phyloP scores from a whole-genome alignment of 1,284 basidiomycete genomes.

The Schizophyllum amplum region DNA sequence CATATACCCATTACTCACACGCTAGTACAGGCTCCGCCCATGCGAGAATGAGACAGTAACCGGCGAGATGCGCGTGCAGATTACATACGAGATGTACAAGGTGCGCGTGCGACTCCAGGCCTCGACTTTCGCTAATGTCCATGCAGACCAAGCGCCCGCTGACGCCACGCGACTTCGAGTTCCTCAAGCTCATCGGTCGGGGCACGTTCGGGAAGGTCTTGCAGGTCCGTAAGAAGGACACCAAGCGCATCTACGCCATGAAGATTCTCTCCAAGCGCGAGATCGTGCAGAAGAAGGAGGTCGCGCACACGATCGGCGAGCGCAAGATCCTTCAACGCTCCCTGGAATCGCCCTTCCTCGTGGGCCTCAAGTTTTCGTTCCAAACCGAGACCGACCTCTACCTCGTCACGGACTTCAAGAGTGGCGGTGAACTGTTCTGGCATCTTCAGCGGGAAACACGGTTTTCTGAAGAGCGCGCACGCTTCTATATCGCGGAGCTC shows the following conservation, averaged over 20 bases:
- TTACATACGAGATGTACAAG: constrained; percentile 88
- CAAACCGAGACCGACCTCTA: constrained; percentile 96
- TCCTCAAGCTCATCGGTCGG: constrained; percentile 96
- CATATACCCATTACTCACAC: background rate
- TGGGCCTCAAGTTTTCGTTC: constrained; percentile 98
- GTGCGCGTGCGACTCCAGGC: constrained; percentile 55
- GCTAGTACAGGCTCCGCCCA: constrained; percentile 53
- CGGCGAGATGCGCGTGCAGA: constrained; percentile 92
- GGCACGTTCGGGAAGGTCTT: constrained; percentile 99
- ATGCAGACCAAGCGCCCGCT: constrained; percentile 72
- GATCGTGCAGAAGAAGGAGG: constrained; percentile 98
- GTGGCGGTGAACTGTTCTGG: constrained; percentile 97
- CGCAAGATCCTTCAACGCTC: constrained; percentile 97
- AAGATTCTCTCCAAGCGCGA: constrained; percentile 99
- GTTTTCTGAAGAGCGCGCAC: constrained; percentile 86
- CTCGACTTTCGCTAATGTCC: constrained; percentile 13
- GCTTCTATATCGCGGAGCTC: constrained; percentile 95
- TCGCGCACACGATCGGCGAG: constrained; percentile 98
- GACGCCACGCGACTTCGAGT: constrained; percentile 93
- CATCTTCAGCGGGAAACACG: constrained; percentile 93
- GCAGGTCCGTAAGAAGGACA: constrained; percentile 97
- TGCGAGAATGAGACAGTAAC: constrained; percentile 77
- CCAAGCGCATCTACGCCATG: constrained; percentile 99
- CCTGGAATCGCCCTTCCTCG: constrained; percentile 92
- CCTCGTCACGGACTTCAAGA: constrained; percentile 98